phyloP scores from a whole-genome alignment of 257 asterid genomes.

The Perilla frutescens region DNA sequence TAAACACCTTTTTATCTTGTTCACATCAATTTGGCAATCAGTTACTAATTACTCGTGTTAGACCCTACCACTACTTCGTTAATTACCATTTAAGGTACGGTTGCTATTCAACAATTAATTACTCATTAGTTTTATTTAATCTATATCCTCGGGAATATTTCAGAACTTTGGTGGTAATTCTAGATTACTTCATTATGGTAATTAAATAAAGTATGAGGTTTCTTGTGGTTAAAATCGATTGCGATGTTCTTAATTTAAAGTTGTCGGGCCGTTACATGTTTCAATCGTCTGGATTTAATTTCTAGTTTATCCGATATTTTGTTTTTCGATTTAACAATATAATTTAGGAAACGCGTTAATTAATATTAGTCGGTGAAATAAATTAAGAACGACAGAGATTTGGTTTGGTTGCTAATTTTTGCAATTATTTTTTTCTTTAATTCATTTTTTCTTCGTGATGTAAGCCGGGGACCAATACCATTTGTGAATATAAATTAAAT shows the following conservation, averaged over 20 bases:
- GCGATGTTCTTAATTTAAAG: not conserved
- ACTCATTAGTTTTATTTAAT: not conserved
- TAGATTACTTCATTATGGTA: constrained; percentile 8
- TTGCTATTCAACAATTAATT: not conserved
- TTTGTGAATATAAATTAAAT: constrained; percentile 10
- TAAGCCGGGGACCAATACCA: constrained; percentile 3
- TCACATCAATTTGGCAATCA: constrained; percentile 17
- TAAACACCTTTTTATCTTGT: not conserved
- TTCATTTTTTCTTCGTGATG: not conserved
- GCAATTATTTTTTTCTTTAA: not conserved
- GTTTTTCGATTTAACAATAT: no score
- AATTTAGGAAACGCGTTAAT: no score
- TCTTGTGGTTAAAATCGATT: not conserved
- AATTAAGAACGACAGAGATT: not conserved
- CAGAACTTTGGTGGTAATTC: constrained; percentile 31
- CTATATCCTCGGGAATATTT: not conserved
- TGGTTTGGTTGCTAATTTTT: not conserved
- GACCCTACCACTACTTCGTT: constrained; percentile 34
- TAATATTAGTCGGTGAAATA: not conserved
- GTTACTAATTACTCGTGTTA: not conserved
- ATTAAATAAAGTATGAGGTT: not conserved
- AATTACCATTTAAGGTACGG: not conserved
- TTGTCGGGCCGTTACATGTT: no score
- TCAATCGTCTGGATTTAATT: no score
- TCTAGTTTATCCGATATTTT: no score